These are phyloP conservation scores for Apiotrichum porosum DNA, from an alignment of 1,284 basidiomycete species.

Conservation along the genomic window DNA sequence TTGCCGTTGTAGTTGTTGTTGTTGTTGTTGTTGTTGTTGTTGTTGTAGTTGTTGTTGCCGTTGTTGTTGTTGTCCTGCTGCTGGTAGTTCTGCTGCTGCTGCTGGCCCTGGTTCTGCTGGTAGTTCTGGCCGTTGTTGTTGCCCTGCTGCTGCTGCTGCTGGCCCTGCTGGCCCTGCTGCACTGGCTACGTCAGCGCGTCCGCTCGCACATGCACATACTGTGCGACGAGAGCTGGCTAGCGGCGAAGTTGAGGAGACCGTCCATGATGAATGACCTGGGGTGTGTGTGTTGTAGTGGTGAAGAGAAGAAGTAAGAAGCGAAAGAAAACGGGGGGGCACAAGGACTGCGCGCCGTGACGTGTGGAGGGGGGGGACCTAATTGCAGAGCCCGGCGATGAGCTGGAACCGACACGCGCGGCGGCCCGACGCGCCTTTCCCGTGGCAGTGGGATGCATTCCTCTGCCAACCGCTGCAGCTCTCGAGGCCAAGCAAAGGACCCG, in stretches of 20 bases:
- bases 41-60: slow-evolving; percentile 1
- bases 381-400: no score
- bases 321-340: no score
- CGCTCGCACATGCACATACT: not conserved
- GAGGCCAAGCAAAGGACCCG: no score
- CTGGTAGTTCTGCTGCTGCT: slow-evolving; percentile 2
- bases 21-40: no score
- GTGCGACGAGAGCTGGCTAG: slow-evolving; percentile 22
- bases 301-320: not conserved
- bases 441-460: no score
- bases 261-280: slow-evolving; percentile 22
- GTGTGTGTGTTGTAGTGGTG: no score
- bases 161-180: not conserved
- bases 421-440: no score
- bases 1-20: no score
- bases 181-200: slow-evolving; percentile 3
- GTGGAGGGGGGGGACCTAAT: no score
- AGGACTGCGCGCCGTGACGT: no score
- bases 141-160: not conserved
- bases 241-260: slow-evolving; percentile 31
- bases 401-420: no score
- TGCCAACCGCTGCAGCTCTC: no score
- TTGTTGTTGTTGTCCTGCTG: slow-evolving; percentile 7
- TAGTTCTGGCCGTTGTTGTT: not conserved
- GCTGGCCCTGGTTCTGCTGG: not conserved